Evolutionary conservation across 495 filamentous ascomycete genomes (phyloP).

Genomic region (Letharia lupina): DNA sequence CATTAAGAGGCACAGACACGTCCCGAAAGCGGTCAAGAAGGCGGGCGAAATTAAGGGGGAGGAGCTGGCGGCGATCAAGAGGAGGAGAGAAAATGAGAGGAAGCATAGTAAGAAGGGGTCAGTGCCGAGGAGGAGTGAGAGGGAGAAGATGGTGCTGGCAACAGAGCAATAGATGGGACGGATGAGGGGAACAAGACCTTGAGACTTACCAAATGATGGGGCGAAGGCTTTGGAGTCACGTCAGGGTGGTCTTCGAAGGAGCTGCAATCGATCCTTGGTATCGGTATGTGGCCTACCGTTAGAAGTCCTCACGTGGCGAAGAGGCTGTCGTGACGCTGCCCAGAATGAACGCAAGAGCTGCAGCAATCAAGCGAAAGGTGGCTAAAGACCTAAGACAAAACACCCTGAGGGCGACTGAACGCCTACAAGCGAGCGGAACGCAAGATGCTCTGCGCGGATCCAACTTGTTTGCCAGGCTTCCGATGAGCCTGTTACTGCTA

Average conservation of each 20-base stretch:
- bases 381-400: too few relatives aligned
- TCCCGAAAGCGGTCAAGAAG: constrained; percentile 95
- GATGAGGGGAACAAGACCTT: not conserved
- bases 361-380: not conserved
- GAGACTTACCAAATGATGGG: not conserved
- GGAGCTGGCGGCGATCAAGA: constrained; percentile 77
- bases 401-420: not conserved
- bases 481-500: not conserved
- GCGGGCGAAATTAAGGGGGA: constrained; percentile 92
- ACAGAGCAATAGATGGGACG: constrained; percentile 38
- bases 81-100: constrained; percentile 86
- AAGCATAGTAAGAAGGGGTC: constrained; percentile 74
- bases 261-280: not conserved
- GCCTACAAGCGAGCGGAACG: not conserved
- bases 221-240: not conserved
- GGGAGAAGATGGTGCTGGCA: constrained; percentile 86
- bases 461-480: not conserved
- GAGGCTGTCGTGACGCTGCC: not conserved
- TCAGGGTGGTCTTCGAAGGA: not conserved
- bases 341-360: not conserved
- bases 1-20: constrained; percentile 81
- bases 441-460: not conserved
- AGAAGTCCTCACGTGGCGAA: not conserved
- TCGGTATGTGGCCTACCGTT: not conserved
- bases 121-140: constrained; percentile 66